A percentile compares a stretch with the other conserved stretches of the same genome.
phyloP scores from a whole-genome alignment of 148 eudicot species.

The Polygonum aviculare region DNA sequence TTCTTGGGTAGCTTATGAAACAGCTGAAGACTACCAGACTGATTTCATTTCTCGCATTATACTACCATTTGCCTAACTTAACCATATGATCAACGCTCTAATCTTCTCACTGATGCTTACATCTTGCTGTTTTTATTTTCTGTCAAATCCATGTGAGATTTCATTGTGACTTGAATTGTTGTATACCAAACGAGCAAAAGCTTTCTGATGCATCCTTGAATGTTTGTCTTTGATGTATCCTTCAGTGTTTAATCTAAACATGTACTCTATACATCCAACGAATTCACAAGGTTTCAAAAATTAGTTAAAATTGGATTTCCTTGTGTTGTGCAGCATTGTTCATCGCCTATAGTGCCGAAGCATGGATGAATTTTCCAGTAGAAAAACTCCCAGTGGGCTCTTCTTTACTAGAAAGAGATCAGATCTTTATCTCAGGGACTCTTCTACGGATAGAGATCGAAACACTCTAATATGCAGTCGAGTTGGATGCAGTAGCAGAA shows the following conservation, averaged over 20 bases:
- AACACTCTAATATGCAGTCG: conserved; percentile 62
- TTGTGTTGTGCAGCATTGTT: background rate
- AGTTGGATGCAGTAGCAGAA: conserved; percentile 68
- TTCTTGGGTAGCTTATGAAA: background rate
- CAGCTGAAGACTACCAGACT: background rate
- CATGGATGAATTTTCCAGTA: conserved; percentile 45
- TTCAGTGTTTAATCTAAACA: background rate
- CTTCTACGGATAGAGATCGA: conserved; percentile 24
- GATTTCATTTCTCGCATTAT: background rate
- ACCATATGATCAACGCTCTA: background rate
- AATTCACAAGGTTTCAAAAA: background rate
- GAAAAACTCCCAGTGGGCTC: conserved; percentile 32
- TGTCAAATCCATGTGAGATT: background rate
- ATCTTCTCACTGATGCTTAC: background rate
- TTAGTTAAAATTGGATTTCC: background rate
- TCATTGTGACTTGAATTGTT: background rate
- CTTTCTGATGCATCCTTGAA: background rate
- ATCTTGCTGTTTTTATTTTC: background rate
- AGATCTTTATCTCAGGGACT: conserved; percentile 30
- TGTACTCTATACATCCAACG: too few species aligned
- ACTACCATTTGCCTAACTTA: background rate
- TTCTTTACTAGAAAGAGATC: conserved; percentile 36
- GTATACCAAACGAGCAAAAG: background rate
- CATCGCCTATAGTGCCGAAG: background rate
- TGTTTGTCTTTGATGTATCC: background rate